Percentiles rank a stretch among this genome's conserved stretches.
Conservation (phyloP, 176 grass and related monocot species). For the Avena insularis region DNA sequence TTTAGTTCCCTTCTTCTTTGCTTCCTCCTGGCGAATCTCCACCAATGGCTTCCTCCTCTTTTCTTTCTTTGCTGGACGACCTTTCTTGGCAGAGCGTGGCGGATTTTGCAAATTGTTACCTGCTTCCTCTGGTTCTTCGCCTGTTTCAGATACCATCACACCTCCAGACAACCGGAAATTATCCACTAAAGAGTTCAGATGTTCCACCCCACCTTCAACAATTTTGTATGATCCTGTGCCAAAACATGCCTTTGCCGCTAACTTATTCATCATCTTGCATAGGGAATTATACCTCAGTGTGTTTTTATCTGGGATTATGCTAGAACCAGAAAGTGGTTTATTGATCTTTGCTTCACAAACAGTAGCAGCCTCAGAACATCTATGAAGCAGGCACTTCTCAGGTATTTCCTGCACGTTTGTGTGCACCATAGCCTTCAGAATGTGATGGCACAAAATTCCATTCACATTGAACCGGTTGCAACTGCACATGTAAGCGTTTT, state of each 20-base stretch:
- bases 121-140: background rate
- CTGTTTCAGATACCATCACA: background rate
- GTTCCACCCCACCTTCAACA: background rate
- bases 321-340: background rate
- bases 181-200: background rate
- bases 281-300: background rate
- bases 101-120: background rate
- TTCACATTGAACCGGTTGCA: background rate
- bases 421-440: background rate
- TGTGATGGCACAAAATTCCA: background rate
- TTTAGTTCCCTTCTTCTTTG: background rate
- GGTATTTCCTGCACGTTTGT: background rate
- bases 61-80: background rate
- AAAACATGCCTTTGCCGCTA: background rate
- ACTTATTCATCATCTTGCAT: background rate
- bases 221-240: background rate
- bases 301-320: background rate
- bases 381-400: background rate
- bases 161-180: background rate
- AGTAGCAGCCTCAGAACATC: background rate
- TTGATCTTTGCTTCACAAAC: background rate
- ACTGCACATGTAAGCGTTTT: background rate
- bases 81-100: background rate
- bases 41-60: background rate
- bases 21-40: background rate